phyloP scores from a whole-genome alignment of 2,329 filamentous ascomycete genomes.

The Allantophomopsis cytisporea region DNA sequence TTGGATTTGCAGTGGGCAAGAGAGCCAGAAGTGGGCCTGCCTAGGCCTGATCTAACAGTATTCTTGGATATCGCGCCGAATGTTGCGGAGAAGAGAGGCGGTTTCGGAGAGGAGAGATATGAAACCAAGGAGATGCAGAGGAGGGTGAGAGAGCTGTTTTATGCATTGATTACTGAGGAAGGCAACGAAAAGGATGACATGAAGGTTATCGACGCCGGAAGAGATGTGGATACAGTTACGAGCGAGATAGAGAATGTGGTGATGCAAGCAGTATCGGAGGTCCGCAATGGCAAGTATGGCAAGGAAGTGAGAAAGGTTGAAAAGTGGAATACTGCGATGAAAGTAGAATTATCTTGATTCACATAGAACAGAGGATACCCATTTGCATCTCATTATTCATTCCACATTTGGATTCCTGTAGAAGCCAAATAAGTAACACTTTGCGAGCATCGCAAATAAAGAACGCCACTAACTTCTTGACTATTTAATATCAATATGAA shows the following conservation, averaged over 20 bases:
- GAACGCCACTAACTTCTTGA: too few relatives aligned
- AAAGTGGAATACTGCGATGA: conserved; percentile 3
- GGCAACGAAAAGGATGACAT: conserved; percentile 38
- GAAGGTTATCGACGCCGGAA: conserved; percentile 37
- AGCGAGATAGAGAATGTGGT: conserved; percentile 26
- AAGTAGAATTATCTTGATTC: too few relatives aligned
- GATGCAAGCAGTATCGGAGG: conserved; percentile 26
- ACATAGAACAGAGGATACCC: too few relatives aligned
- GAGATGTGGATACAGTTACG: conserved; percentile 39
- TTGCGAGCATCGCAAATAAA: too few relatives aligned
- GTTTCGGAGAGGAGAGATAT: conserved; percentile 81
- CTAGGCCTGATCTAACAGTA: conserved; percentile 73
- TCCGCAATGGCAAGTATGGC: conserved; percentile 35
- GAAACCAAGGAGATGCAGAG: conserved; percentile 75
- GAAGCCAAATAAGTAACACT: too few relatives aligned
- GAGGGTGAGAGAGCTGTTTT: conserved; percentile 64
- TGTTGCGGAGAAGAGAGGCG: conserved; percentile 62
- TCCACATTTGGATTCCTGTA: too few relatives aligned
- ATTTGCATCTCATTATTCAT: too few relatives aligned
- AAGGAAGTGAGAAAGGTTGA: conserved; percentile 27
- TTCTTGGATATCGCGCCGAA: conserved; percentile 74
- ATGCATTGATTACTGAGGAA: conserved; percentile 27
- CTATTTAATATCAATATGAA: too few relatives aligned
- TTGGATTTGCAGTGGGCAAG: conserved; percentile 70
- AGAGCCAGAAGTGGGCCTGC: conserved; percentile 72